These are phyloP conservation scores for Flaveria trinervia DNA, from an alignment of 129 eudicot genomes.

Conservation along the genomic window DNA sequence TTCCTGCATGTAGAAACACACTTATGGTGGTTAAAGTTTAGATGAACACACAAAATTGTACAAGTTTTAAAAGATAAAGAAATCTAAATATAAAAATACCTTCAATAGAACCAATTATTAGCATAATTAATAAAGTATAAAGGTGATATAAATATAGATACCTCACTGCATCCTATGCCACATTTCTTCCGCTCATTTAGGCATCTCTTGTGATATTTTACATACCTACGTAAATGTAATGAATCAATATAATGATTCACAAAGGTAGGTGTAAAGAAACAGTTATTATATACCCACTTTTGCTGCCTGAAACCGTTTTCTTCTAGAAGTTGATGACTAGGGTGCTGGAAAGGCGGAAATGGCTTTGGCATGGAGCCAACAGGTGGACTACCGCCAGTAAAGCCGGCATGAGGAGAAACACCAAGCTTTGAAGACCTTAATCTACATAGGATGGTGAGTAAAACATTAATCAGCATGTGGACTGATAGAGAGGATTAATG, in stretches of 20 bases:
- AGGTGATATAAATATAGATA: constrained; percentile 23
- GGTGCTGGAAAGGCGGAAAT: constrained; percentile 93
- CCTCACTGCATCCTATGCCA: constrained; percentile 98
- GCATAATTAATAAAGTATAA: background rate
- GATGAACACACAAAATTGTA: background rate
- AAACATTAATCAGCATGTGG: constrained; percentile 2
- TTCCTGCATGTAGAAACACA: constrained; percentile 57
- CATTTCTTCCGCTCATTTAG: constrained; percentile 76
- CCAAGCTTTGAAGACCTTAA: constrained; percentile 77
- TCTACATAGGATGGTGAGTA: constrained; percentile 34
- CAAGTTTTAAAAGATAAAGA: no score
- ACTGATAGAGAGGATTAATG: background rate
- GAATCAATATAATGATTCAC: constrained; percentile 19
- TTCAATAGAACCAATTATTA: background rate
- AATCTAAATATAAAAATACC: no score
- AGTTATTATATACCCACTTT: constrained; percentile 45
- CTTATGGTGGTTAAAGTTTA: background rate
- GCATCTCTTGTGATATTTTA: constrained; percentile 90
- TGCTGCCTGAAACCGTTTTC: constrained; percentile 97
- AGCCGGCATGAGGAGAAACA: constrained; percentile 64
- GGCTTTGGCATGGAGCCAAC: constrained; percentile 91
- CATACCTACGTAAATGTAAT: constrained; percentile 52
- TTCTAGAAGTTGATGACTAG: constrained; percentile 94
- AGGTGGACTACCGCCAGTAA: constrained; percentile 75
- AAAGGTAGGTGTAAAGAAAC: constrained; percentile 9